These are phyloP conservation scores for Ascosphaera apis DNA, from an alignment of 2,329 filamentous ascomycete species.

Conservation along the genomic window DNA sequence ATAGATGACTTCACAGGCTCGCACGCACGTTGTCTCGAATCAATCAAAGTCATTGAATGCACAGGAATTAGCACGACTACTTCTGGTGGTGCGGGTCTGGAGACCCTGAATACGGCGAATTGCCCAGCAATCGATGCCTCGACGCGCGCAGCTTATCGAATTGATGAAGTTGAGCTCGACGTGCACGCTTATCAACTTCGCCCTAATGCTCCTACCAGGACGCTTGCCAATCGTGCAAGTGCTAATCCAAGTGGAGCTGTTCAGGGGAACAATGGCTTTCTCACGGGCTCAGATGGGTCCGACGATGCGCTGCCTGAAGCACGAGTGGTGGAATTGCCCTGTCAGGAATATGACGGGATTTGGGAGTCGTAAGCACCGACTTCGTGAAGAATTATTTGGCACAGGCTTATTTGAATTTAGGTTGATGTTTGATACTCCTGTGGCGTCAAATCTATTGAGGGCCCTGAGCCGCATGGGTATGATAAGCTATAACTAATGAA, in stretches of 20 bases:
- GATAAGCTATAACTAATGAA: not conserved
- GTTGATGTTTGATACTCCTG: slow-evolving; percentile 20
- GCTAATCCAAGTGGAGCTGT: too few species aligned
- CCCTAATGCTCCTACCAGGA: not conserved
- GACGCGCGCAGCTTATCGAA: slow-evolving; percentile 9
- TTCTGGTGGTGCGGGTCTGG: not conserved
- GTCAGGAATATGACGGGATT: slow-evolving; percentile 16
- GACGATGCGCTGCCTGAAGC: slow-evolving; percentile 12
- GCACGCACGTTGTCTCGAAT: slow-evolving; percentile 11
- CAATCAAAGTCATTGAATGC: slow-evolving; percentile 18
- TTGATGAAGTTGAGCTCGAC: slow-evolving; percentile 17
- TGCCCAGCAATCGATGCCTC: too few species aligned
- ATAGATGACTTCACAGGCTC: slow-evolving; percentile 10
- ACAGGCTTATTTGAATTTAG: slow-evolving; percentile 5
- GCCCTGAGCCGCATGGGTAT: slow-evolving; percentile 18
- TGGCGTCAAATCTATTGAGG: slow-evolving; percentile 20
- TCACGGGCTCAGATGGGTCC: not conserved
- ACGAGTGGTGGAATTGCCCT: slow-evolving; percentile 16
- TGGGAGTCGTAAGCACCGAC: slow-evolving; percentile 19
- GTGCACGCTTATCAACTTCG: slow-evolving; percentile 21
- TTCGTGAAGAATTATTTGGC: too few species aligned
- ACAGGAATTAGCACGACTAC: slow-evolving; percentile 8
- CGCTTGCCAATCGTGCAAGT: not conserved
- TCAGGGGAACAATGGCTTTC: too few species aligned
- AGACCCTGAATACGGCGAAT: too few species aligned